These are phyloP conservation scores for Ophiostoma pallidulum DNA, from an alignment of 2,329 filamentous ascomycete genomes.

Conservation along the genomic window DNA sequence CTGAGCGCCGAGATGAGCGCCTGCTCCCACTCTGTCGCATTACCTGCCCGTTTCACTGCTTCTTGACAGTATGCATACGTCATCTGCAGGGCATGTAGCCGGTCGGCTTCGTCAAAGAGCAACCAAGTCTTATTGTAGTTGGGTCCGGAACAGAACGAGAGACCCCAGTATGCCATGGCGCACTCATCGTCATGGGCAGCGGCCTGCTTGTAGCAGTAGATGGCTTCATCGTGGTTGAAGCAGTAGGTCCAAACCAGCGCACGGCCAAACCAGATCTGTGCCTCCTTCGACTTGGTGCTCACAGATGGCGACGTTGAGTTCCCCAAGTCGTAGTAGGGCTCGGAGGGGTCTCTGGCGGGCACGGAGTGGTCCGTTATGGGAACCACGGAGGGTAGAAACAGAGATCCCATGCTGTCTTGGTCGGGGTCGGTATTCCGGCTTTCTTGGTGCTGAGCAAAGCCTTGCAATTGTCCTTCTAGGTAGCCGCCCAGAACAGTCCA, in stretches of 20 bases:
- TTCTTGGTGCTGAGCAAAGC: neutral
- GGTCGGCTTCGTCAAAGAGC: constrained; percentile 54
- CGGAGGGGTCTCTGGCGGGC: neutral
- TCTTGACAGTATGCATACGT: constrained; percentile 1
- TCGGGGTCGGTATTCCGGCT: neutral
- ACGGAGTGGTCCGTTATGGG: too few species aligned
- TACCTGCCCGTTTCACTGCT: neutral
- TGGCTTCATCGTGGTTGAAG: constrained; percentile 68
- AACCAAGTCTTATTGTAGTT: constrained; percentile 74
- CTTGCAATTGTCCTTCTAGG: neutral
- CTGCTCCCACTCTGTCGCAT: constrained; percentile 3
- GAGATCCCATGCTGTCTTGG: constrained; percentile 3
- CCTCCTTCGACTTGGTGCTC: constrained; percentile 1
- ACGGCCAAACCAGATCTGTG: constrained; percentile 59
- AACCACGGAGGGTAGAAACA: neutral
- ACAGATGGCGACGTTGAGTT: neutral
- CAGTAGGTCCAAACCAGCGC: constrained; percentile 65
- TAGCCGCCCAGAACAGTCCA: neutral
- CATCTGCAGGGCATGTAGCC: constrained; percentile 21
- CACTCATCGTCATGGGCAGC: constrained; percentile 43
- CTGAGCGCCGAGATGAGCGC: constrained; percentile 4
- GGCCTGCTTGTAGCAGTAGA: constrained; percentile 53
- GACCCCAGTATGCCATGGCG: constrained; percentile 59
- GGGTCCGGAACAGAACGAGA: constrained; percentile 62
- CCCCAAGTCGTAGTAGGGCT: constrained; percentile 10